Percentiles rank a stretch among this genome's conserved stretches.
These are phyloP conservation scores for Psilocybe mexicana DNA, from an alignment of 1,284 basidiomycete species.

Conservation along the genomic window DNA sequence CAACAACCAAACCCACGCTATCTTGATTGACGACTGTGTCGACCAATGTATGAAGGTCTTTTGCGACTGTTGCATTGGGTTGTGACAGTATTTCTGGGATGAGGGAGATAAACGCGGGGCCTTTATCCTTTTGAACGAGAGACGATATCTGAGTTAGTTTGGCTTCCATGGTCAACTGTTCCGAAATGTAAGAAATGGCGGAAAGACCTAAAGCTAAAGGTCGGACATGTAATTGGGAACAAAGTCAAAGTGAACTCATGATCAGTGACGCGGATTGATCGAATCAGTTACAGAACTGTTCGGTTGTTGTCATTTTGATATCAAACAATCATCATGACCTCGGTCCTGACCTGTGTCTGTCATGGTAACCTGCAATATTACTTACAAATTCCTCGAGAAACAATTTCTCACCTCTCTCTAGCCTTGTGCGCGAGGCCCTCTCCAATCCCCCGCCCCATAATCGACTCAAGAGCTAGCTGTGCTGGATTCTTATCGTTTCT, in stretches of 20 bases:
- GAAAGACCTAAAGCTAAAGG: background rate
- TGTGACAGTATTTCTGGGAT: conserved; percentile 58
- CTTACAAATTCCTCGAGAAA: background rate
- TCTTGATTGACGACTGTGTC: conserved; percentile 80
- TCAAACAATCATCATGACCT: conserved; percentile 1
- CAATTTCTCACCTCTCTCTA: background rate
- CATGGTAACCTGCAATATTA: conserved; percentile 17
- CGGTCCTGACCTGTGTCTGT: background rate
- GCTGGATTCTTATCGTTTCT: conserved; percentile 14
- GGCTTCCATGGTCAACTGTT: conserved; percentile 51
- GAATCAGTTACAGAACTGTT: background rate
- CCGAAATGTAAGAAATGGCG: conserved; percentile 1
- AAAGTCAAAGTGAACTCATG: background rate
- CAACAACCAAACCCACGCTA: conserved; percentile 78
- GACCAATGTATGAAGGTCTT: conserved; percentile 67
- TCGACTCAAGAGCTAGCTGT: conserved; percentile 6
- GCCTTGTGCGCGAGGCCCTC: background rate
- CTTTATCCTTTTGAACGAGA: conserved; percentile 83
- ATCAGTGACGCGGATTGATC: background rate
- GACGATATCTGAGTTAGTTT: conserved; percentile 61
- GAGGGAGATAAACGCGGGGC: conserved; percentile 68
- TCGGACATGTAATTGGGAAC: background rate
- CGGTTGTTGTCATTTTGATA: background rate
- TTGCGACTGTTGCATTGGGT: conserved; percentile 45
- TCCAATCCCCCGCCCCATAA: background rate